Conservation (phyloP, 305 asterid genomes). For the Ilex paraguariensis region DNA sequence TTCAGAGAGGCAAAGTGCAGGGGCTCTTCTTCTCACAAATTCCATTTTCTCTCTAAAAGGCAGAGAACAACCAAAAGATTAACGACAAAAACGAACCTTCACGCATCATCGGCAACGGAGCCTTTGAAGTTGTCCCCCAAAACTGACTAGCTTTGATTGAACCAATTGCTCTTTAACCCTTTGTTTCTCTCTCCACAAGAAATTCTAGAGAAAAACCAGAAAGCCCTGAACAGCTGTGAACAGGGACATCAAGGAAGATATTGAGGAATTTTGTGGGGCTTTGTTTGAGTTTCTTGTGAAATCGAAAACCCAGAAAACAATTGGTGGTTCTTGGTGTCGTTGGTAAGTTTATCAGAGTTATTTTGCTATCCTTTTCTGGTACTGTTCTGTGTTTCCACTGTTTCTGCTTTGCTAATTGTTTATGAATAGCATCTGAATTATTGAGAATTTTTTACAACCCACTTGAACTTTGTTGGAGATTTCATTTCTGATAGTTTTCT, state of each 20-base stretch:
- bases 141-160: slow-evolving; percentile 24
- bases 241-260: too few species aligned
- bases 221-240: slow-evolving; percentile 5
- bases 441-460: too few species aligned
- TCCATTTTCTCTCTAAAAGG: slow-evolving; percentile 17
- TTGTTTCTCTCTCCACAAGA: too few species aligned
- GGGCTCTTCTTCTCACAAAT: slow-evolving; percentile 20
- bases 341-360: slow-evolving; percentile 14
- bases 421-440: too few species aligned
- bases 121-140: slow-evolving; percentile 30
- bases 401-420: too few species aligned
- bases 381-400: too few species aligned
- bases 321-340: slow-evolving; percentile 10
- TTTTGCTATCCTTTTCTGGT: slow-evolving; percentile 14
- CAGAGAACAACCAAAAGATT: slow-evolving; percentile 12
- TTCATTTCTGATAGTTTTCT: too few species aligned
- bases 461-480: too few species aligned
- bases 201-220: not conserved
- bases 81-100: slow-evolving; percentile 15
- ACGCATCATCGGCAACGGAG: slow-evolving; percentile 32
- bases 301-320: slow-evolving; percentile 9
- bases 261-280: not conserved
- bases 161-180: not conserved
- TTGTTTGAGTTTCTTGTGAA: slow-evolving; percentile 4
- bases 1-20: not conserved